Base-by-base conservation (phyloP, 164 flowering plant species). In the Pachysandra terminalis region DNA sequence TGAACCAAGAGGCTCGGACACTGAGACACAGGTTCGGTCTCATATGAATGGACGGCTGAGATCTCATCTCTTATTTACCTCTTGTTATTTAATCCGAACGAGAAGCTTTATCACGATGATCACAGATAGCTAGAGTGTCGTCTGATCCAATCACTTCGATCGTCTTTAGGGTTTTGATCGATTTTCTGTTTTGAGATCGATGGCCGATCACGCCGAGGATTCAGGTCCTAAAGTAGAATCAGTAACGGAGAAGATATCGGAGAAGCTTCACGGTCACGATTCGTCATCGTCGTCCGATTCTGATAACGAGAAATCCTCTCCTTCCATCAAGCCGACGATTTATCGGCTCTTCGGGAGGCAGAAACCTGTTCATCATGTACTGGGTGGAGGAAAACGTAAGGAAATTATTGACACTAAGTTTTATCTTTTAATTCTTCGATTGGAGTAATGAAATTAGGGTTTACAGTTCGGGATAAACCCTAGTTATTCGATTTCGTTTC, bases 341-440 rank as follows among this genome's bases (percentile, higher is more conserved):
- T 67, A 73, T 56, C 85, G 91, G 51, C 76, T 90, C 59, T 89
- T 89, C 32, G 97, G 97, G 0, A 78, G 97, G 70, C 83, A 89
- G 76, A 81, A 77, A 74, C 90, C 97, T 24, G 85, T 90, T 28
- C 97, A 90, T 76, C 66, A 84, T 70, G 86, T 86, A 61, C 76
- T 90, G 15, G 97, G 97, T 27, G 92, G 92, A 23, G 97, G 97
- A 61, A 90, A 87, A 73, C 87, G 94, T 90, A 86, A 14, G 85
- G 13, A 21, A 17, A 13, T 17, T 28, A 16, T 14, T 66, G 19
- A 0, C 10, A 25, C 9, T 19, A 8, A 19, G n/a, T n/a, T 56
- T 23, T 49, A 56, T 54, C 24, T 28, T 32, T n/a, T 54, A 0
- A 52, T 49, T 24, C 2, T 25, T 24, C 37, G 37, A 7, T 32